Evolutionary conservation across 371 early-diverging fungal species (phyloP).

Genomic region (Actinomortierella wolfii): DNA sequence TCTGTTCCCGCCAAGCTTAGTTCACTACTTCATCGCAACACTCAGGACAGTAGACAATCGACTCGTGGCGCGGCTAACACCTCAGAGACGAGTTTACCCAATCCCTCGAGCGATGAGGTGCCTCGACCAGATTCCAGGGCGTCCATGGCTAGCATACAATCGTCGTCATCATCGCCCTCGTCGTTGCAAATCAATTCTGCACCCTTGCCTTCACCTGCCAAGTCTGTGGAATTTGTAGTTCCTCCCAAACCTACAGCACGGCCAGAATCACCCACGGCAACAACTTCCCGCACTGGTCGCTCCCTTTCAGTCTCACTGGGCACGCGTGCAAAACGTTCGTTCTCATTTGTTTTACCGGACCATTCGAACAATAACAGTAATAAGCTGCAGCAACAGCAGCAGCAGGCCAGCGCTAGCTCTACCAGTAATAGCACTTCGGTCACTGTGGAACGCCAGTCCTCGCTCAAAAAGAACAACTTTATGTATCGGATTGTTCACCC

Average conservation of each 20-base stretch:
- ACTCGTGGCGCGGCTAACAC: slow-evolving; percentile 17
- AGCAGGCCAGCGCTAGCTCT: neutral
- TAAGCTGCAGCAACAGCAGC: neutral
- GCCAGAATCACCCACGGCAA: neutral
- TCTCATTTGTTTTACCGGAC: slow-evolving; percentile 20
- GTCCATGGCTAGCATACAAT: no score
- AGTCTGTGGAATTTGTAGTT: neutral
- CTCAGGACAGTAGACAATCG: slow-evolving; percentile 4
- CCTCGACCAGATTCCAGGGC: no score
- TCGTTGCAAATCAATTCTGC: slow-evolving; percentile 4
- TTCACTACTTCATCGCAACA: slow-evolving; percentile 23
- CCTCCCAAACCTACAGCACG: no score
- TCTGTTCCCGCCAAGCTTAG: slow-evolving; percentile 30
- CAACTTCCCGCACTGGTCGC: slow-evolving; percentile 1
- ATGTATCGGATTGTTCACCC: slow-evolving; percentile 42
- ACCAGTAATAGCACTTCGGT: neutral
- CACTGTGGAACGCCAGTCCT: slow-evolving; percentile 8
- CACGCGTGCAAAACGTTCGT: slow-evolving; percentile 25
- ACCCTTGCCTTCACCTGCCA: neutral
- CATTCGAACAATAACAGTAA: slow-evolving; percentile 1
- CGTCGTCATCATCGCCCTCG: no score
- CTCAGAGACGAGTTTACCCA: slow-evolving; percentile 11
- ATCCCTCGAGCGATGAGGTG: slow-evolving; percentile 5
- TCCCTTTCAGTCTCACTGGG: slow-evolving; percentile 16
- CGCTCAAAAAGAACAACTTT: slow-evolving; percentile 20